phyloP scores from a whole-genome alignment of 2,329 filamentous ascomycete species.

The Talaromyces piceae region DNA sequence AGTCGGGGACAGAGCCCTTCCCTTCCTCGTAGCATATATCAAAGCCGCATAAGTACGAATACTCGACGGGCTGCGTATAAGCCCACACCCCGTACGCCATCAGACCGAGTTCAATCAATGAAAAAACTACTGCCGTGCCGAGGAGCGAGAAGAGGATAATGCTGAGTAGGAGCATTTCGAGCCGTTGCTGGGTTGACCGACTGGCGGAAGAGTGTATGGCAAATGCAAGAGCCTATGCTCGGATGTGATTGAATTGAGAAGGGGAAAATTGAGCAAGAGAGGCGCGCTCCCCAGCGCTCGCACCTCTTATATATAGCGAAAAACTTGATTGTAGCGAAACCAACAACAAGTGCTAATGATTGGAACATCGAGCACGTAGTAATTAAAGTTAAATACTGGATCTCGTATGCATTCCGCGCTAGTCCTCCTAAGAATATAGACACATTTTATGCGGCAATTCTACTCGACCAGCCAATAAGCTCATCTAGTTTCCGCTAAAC shows the following conservation, averaged over 20 bases:
- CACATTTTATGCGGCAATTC: background rate
- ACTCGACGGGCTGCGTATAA: constrained; percentile 4
- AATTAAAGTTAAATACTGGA: too few relatives aligned
- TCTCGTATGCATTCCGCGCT: background rate
- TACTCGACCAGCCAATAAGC: background rate
- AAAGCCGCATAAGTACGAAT: constrained; percentile 6
- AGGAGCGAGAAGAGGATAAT: constrained; percentile 20
- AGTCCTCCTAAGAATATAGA: background rate
- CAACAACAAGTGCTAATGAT: background rate
- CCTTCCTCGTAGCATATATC: constrained; percentile 10
- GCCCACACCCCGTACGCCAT: constrained; percentile 14
- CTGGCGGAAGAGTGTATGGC: background rate
- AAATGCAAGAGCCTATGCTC: too few relatives aligned
- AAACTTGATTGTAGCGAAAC: background rate
- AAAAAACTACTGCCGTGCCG: constrained; percentile 18
- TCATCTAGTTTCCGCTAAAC: background rate
- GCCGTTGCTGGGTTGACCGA: background rate
- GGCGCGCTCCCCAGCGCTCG: too few relatives aligned
- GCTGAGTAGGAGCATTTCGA: constrained; percentile 14
- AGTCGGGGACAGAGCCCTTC: constrained; percentile 14
- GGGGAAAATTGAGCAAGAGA: background rate
- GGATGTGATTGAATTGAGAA: background rate
- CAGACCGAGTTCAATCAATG: constrained; percentile 23
- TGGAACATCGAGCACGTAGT: background rate
- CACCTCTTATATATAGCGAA: background rate